Percentiles rank a stretch among this genome's conserved stretches.
phyloP scores from a whole-genome alignment of 2,329 filamentous ascomycete species.

The Ceratocystis ficicola region DNA sequence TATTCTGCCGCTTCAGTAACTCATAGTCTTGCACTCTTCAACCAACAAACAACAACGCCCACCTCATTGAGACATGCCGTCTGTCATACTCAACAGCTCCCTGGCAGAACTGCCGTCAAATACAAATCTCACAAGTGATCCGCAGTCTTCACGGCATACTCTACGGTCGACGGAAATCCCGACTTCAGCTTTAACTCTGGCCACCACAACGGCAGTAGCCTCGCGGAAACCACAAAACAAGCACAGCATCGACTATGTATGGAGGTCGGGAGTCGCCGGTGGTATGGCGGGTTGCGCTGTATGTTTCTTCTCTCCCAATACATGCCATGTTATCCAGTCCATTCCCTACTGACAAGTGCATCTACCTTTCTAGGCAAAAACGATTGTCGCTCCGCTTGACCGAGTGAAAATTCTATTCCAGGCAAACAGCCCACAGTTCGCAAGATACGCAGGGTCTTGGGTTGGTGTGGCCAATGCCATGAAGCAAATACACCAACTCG shows the following conservation, averaged over 20 bases:
- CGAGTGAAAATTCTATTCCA: constrained; percentile 98
- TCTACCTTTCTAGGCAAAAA: constrained; percentile 61
- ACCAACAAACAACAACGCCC: too few species aligned
- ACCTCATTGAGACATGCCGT: constrained; percentile 9
- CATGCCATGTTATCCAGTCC: neutral
- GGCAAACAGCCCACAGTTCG: constrained; percentile 82
- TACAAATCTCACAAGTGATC: neutral
- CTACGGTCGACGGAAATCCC: neutral
- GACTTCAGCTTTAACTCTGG: neutral
- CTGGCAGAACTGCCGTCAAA: constrained; percentile 14
- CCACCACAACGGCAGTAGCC: neutral
- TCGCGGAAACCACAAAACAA: constrained; percentile 38
- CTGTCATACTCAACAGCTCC: constrained; percentile 17
- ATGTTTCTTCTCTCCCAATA: constrained; percentile 30
- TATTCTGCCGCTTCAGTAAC: neutral
- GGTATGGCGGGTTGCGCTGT: constrained; percentile 87
- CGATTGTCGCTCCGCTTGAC: constrained; percentile 86
- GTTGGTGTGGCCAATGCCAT: constrained; percentile 71
- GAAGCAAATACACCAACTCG: constrained; percentile 63
- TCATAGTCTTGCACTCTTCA: too few species aligned
- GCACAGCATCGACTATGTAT: constrained; percentile 69
- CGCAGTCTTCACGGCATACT: constrained; percentile 3
- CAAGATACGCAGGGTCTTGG: constrained; percentile 86
- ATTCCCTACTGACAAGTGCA: constrained; percentile 21
- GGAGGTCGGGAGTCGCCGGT: constrained; percentile 74